Evolutionary conservation across 2,329 filamentous ascomycete species (phyloP).

Genomic region (Aspergillus pseudonomiae): DNA sequence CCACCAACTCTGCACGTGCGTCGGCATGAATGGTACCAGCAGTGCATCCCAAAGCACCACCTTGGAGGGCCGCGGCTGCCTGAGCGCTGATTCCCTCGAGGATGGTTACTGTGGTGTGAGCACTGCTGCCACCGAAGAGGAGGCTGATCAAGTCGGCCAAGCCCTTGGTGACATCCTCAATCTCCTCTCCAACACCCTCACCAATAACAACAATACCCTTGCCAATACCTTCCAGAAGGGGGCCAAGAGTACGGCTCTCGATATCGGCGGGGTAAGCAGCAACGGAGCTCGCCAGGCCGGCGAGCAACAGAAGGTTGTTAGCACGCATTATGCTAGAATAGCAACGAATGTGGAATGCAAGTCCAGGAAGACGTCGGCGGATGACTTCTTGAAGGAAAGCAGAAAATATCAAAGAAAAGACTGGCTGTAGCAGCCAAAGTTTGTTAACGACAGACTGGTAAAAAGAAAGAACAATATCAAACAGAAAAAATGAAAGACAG

Average conservation of each 20-base stretch:
- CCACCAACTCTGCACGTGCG: constrained; percentile 33
- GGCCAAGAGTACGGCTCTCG: constrained; percentile 32
- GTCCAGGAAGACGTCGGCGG: constrained; percentile 15
- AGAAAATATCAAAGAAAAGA: constrained; percentile 17
- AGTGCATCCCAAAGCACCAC: constrained; percentile 39
- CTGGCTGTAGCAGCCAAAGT: constrained; percentile 25
- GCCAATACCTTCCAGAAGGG: constrained; percentile 10
- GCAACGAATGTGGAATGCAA: constrained; percentile 24
- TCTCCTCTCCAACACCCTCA: neutral
- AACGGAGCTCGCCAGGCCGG: constrained; percentile 35
- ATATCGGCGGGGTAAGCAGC: constrained; percentile 36
- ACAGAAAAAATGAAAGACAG: constrained; percentile 24
- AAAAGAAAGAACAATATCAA: constrained; percentile 24
- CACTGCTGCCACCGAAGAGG: constrained; percentile 26
- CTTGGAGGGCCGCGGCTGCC: constrained; percentile 40
- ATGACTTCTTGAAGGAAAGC: constrained; percentile 23
- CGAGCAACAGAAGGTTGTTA: constrained; percentile 34
- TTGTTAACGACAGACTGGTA: constrained; percentile 38
- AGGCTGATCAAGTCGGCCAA: constrained; percentile 25
- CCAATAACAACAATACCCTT: neutral
- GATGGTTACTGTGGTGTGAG: constrained; percentile 21
- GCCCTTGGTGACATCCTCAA: constrained; percentile 21
- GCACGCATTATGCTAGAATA: constrained; percentile 27
- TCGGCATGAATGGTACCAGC: constrained; percentile 29
- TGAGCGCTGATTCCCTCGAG: constrained; percentile 35